A percentile compares a stretch with the other conserved stretches of the same genome.
phyloP scores from a whole-genome alignment of 306 rosid genomes.

The Trifolium subterraneum region DNA sequence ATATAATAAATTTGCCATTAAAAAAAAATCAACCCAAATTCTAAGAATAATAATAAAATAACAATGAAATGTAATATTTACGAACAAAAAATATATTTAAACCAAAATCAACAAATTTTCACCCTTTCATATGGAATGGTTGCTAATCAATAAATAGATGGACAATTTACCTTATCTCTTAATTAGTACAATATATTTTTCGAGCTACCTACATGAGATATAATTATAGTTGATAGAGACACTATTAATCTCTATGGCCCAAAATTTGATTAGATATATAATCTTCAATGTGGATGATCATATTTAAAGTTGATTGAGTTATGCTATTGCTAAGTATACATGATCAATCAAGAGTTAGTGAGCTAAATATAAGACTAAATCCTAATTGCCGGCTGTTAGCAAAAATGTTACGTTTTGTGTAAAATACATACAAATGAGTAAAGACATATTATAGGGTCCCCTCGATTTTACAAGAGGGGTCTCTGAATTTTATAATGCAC shows the following conservation, averaged over 20 bases:
- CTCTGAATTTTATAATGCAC: constrained; percentile 50
- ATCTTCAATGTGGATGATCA: background rate
- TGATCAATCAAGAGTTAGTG: constrained; percentile 37
- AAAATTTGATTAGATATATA: constrained; percentile 5
- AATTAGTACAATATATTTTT: too few species aligned
- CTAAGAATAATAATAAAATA: too few species aligned
- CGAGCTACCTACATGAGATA: too few species aligned
- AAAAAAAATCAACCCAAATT: too few species aligned
- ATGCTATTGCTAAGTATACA: constrained; percentile 37
- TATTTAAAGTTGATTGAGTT: constrained; percentile 26
- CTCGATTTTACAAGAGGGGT: constrained; percentile 43
- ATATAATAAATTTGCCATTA: too few species aligned
- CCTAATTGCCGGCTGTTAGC: constrained; percentile 52
- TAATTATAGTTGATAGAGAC: background rate
- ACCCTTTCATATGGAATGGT: too few species aligned
- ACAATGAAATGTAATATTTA: too few species aligned
- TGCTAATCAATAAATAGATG: too few species aligned
- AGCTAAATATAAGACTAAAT: constrained; percentile 17
- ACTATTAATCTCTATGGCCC: constrained; percentile 34
- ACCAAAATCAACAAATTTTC: too few species aligned
- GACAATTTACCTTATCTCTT: too few species aligned
- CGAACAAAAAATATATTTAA: too few species aligned
- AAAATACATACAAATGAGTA: constrained; percentile 14
- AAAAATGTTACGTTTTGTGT: constrained; percentile 26
- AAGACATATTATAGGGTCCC: constrained; percentile 54